phyloP scores from a whole-genome alignment of 2,329 filamentous ascomycete genomes.

The Trichoderma semiorbis region DNA sequence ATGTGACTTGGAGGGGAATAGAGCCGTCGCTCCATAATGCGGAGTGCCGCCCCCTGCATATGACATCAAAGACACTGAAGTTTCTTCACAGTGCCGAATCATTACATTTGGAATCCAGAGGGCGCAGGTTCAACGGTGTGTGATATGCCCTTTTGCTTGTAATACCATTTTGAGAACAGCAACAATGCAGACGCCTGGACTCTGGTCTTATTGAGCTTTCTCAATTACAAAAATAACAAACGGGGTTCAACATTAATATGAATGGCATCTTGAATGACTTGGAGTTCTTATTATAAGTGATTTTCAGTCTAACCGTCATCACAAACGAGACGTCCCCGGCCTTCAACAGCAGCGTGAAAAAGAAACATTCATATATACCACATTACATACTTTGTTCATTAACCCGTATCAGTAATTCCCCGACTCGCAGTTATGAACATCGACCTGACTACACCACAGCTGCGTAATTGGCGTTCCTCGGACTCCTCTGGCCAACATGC shows the following conservation, averaged over 20 bases:
- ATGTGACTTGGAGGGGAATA: too few relatives aligned
- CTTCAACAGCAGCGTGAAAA: neutral
- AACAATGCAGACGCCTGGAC: neutral
- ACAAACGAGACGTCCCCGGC: neutral
- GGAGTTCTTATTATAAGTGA: neutral
- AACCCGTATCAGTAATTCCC: neutral
- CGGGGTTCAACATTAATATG: neutral
- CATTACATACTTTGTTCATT: neutral
- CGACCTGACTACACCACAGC: slow-evolving; percentile 17
- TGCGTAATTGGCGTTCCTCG: slow-evolving; percentile 52
- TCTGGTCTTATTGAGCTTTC: neutral
- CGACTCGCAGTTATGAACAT: slow-evolving; percentile 2
- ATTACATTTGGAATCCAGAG: neutral
- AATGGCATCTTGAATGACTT: neutral
- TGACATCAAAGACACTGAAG: neutral
- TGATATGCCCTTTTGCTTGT: neutral
- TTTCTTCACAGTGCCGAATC: neutral
- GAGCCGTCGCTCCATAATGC: neutral
- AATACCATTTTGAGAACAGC: neutral
- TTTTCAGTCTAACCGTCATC: neutral
- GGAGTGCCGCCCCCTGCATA: neutral
- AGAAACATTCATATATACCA: neutral
- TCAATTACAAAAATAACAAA: neutral
- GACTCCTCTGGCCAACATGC: slow-evolving; percentile 67
- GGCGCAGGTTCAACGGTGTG: neutral